Conservation (phyloP, 2,329 filamentous ascomycete genomes). For the Aspergillus ustus region DNA sequence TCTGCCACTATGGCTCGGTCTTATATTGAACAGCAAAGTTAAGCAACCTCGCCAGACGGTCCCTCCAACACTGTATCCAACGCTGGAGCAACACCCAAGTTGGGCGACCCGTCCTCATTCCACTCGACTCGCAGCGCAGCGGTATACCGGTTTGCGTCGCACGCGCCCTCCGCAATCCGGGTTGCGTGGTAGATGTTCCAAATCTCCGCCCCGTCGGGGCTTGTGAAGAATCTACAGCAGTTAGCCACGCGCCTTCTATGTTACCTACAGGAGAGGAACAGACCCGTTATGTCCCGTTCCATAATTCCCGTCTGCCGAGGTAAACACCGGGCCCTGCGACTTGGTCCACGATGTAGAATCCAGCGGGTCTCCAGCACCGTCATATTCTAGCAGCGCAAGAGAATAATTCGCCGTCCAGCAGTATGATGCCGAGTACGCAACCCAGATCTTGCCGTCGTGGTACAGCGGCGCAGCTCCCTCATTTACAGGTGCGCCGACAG, state of each 20-base stretch:
- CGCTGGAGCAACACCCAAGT: slow-evolving; percentile 50
- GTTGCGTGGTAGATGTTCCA: slow-evolving; percentile 64
- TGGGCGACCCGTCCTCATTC: slow-evolving; percentile 57
- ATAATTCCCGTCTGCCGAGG: slow-evolving; percentile 60
- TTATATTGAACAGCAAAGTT: neutral
- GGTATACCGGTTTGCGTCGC: slow-evolving; percentile 59
- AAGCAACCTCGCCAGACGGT: slow-evolving; percentile 3
- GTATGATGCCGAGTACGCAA: slow-evolving; percentile 60
- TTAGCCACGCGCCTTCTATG: neutral
- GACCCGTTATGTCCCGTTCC: slow-evolving; percentile 60
- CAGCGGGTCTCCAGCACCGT: slow-evolving; percentile 55
- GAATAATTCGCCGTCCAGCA: slow-evolving; percentile 62
- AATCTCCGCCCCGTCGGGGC: slow-evolving; percentile 58
- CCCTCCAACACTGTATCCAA: slow-evolving; percentile 9
- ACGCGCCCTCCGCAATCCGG: slow-evolving; percentile 53
- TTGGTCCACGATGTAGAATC: slow-evolving; percentile 56
- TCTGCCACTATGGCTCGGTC: neutral
- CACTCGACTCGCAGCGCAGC: slow-evolving; percentile 58
- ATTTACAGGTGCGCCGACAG: slow-evolving; percentile 56
- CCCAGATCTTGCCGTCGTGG: slow-evolving; percentile 56
- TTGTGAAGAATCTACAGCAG: slow-evolving; percentile 55
- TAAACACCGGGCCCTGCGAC: slow-evolving; percentile 55
- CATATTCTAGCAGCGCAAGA: slow-evolving; percentile 59
- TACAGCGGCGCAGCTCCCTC: slow-evolving; percentile 62
- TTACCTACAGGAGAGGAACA: neutral